Evolutionary conservation across 2,329 filamentous ascomycete species (phyloP).

Genomic region (Coleophoma crateriformis): DNA sequence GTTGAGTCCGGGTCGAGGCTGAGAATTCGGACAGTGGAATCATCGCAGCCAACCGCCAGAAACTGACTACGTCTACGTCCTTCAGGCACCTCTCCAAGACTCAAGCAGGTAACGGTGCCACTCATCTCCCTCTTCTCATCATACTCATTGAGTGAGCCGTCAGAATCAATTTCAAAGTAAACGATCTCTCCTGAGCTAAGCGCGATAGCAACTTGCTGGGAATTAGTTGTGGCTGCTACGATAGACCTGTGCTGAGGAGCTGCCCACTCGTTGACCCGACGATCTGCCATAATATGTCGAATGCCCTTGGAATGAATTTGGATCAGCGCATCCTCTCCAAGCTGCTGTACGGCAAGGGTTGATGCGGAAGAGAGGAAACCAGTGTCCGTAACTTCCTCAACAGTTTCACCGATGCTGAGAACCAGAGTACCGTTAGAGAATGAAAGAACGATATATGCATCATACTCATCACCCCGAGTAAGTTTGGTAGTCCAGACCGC

Average conservation of each 20-base stretch:
- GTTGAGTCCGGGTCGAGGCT: conserved; percentile 87
- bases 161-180: conserved; percentile 95
- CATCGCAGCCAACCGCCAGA: conserved; percentile 92
- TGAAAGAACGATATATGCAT: conserved; percentile 93
- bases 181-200: conserved; percentile 95
- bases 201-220: conserved; percentile 87
- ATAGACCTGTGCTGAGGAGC: conserved; percentile 92
- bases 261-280: conserved; percentile 86
- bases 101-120: conserved; percentile 91
- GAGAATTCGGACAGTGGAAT: conserved; percentile 89
- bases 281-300: conserved; percentile 73
- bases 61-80: conserved; percentile 86
- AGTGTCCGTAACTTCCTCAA: conserved; percentile 91
- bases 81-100: conserved; percentile 86
- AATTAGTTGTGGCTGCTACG: conserved; percentile 88
- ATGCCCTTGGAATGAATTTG: conserved; percentile 98
- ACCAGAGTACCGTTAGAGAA: conserved; percentile 88
- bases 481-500: conserved; percentile 96
- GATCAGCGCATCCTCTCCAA: conserved; percentile 87
- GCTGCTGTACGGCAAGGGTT: conserved; percentile 86
- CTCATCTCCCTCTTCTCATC: conserved; percentile 94
- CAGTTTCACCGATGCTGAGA: conserved; percentile 91
- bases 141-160: conserved; percentile 87
- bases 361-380: conserved; percentile 85
- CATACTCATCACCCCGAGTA: conserved; percentile 73